phyloP scores from a whole-genome alignment of 177 flowering plant genomes.

The Vitis hybrid region DNA sequence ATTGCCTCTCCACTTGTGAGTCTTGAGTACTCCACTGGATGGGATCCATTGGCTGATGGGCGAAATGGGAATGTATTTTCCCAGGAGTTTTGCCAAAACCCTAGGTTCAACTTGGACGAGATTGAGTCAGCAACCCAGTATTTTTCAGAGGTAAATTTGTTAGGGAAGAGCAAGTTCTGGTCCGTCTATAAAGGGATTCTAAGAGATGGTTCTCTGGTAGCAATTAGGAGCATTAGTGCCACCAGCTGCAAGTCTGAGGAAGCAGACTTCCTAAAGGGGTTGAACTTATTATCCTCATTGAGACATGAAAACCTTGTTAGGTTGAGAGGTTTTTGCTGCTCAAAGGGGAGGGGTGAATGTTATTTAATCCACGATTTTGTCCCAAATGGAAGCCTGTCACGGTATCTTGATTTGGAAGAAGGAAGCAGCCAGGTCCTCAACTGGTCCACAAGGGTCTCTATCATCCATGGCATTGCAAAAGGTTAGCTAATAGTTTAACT shows the following conservation, averaged over 20 bases:
- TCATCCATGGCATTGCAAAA: slow-evolving; percentile 86
- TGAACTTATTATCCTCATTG: slow-evolving; percentile 64
- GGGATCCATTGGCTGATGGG: slow-evolving; percentile 47
- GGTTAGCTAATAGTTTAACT: slow-evolving; percentile 37
- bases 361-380: slow-evolving; percentile 81
- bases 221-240: slow-evolving; percentile 67
- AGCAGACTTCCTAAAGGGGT: slow-evolving; percentile 71
- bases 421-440: slow-evolving; percentile 49
- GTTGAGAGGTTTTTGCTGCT: slow-evolving; percentile 84
- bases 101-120: slow-evolving; percentile 62
- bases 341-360: slow-evolving; percentile 85
- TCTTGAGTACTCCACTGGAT: slow-evolving; percentile 49
- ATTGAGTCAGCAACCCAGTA: slow-evolving; percentile 70
- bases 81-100: slow-evolving; percentile 24
- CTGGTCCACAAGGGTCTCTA: slow-evolving; percentile 78
- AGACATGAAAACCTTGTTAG: slow-evolving; percentile 74
- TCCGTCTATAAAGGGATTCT: slow-evolving; percentile 71
- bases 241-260: slow-evolving; percentile 89
- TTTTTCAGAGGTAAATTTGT: slow-evolving; percentile 52
- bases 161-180: slow-evolving; percentile 61
- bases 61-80: slow-evolving; percentile 23
- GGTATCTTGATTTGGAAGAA: slow-evolving; percentile 64
- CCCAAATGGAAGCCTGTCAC: slow-evolving; percentile 64
- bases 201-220: slow-evolving; percentile 81
- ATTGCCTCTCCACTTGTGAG: slow-evolving; percentile 54